Percentiles rank a stretch among this genome's conserved stretches.
Evolutionary conservation across 2,329 filamentous ascomycete species (phyloP).

Genomic region (Botrytis galanthina): DNA sequence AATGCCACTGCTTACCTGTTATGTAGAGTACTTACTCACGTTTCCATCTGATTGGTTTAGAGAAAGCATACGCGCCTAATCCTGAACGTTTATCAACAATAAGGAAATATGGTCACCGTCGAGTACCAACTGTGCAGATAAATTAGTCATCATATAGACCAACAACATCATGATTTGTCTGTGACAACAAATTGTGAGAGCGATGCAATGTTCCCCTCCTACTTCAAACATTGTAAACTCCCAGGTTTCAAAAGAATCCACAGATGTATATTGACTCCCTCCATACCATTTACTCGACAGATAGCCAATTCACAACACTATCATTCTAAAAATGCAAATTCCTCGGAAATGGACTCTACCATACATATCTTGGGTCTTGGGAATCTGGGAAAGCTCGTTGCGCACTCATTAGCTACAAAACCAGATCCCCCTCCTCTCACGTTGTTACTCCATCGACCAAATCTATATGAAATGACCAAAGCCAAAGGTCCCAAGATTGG

Average conservation of each 20-base stretch:
- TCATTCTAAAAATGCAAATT: neutral
- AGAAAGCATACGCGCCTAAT: neutral
- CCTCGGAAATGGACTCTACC: neutral
- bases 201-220: neutral
- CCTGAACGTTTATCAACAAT: neutral
- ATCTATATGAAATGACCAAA: conserved; percentile 50
- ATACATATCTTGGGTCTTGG: conserved; percentile 80
- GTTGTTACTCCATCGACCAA: conserved; percentile 68
- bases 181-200: neutral
- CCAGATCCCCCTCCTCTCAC: conserved; percentile 68
- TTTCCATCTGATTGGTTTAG: neutral
- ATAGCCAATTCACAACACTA: neutral
- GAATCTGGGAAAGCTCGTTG: conserved; percentile 77
- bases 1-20: neutral
- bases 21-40: neutral
- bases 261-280: neutral
- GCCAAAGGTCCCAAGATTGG: conserved; percentile 24
- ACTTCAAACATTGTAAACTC: neutral
- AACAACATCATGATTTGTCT: neutral
- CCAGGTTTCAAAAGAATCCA: neutral
- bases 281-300: neutral
- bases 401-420: conserved; percentile 61
- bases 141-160: neutral
- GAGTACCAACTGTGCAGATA: neutral
- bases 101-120: neutral